Evolutionary conservation across 2,329 filamentous ascomycete genomes (phyloP).

Genomic region (Hortaea werneckii): DNA sequence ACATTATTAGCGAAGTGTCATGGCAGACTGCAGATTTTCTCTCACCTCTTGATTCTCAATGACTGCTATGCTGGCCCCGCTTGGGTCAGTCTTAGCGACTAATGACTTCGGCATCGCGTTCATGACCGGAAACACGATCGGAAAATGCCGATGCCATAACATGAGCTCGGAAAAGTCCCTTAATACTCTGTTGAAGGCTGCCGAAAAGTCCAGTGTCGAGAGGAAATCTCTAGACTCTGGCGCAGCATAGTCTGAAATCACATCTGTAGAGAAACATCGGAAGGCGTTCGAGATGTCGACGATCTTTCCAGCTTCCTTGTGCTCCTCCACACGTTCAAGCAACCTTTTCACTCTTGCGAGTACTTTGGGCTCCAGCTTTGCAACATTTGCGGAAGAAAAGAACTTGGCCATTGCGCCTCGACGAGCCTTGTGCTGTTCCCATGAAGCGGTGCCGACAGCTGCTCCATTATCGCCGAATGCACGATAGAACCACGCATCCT

Average conservation of each 20-base stretch:
- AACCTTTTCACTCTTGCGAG: slow-evolving; percentile 1
- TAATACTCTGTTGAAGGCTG: slow-evolving; percentile 24
- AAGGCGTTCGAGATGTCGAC: slow-evolving; percentile 24
- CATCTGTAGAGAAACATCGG: slow-evolving; percentile 26
- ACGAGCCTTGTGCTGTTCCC: slow-evolving; percentile 1
- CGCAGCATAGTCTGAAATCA: slow-evolving; percentile 32
- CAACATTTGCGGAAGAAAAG: slow-evolving; percentile 5
- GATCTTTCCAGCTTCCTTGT: neutral
- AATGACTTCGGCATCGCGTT: slow-evolving; percentile 26
- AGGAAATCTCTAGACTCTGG: slow-evolving; percentile 27
- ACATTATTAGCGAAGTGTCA: neutral
- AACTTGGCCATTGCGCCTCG: slow-evolving; percentile 3
- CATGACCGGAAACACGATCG: slow-evolving; percentile 26
- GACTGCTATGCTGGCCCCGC: neutral
- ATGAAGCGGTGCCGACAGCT: neutral
- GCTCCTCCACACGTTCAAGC: slow-evolving; percentile 1
- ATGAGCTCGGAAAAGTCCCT: slow-evolving; percentile 2
- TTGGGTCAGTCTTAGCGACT: slow-evolving; percentile 8
- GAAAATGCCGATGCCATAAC: slow-evolving; percentile 3
- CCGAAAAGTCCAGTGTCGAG: slow-evolving; percentile 28
- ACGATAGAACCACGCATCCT: slow-evolving; percentile 4
- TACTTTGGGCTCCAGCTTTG: slow-evolving; percentile 3
- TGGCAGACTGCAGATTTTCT: too few species aligned
- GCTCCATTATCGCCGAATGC: slow-evolving; percentile 1
- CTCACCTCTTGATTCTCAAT: slow-evolving; percentile 1